A percentile compares a stretch with the other conserved stretches of the same genome.
phyloP scores from a whole-genome alignment of 2,329 filamentous ascomycete species.

The Didymella arachidicola region DNA sequence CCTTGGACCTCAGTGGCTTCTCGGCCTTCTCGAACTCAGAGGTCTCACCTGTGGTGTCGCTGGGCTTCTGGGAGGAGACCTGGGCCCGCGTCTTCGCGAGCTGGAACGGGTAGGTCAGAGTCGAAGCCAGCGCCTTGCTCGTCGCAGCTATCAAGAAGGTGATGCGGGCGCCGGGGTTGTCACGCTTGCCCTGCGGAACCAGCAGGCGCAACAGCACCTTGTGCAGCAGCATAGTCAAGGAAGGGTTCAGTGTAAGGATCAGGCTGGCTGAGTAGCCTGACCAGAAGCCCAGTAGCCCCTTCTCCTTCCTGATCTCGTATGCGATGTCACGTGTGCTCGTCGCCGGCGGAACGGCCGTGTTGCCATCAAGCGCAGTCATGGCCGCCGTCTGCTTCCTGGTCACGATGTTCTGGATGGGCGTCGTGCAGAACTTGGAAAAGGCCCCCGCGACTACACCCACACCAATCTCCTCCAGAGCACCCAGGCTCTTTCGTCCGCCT shows the following conservation, averaged over 20 bases:
- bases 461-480: conserved; percentile 74
- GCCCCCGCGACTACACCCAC: conserved; percentile 78
- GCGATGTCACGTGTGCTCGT: conserved; percentile 65
- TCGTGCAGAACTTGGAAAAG: conserved; percentile 77
- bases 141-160: conserved; percentile 75
- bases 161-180: conserved; percentile 61
- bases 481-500: conserved; percentile 55
- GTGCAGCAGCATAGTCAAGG: conserved; percentile 85
- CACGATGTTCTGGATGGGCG: conserved; percentile 82
- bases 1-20: conserved; percentile 27
- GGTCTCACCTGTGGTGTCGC: conserved; percentile 36
- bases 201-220: conserved; percentile 70
- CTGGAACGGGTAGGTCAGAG: conserved; percentile 84
- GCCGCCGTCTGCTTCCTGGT: conserved; percentile 79
- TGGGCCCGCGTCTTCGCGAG: conserved; percentile 84
- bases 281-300: conserved; percentile 81
- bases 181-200: conserved; percentile 61
- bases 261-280: conserved; percentile 84
- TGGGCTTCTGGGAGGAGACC: conserved; percentile 58
- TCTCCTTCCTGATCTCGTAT: conserved; percentile 69
- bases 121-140: conserved; percentile 79
- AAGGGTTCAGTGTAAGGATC: conserved; percentile 83
- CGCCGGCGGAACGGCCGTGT: conserved; percentile 37
- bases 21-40: conserved; percentile 41
- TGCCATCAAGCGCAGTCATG: conserved; percentile 54